phyloP scores from a whole-genome alignment of 192 early-diverging fungal genomes.

The Powellomyces hirtus region DNA sequence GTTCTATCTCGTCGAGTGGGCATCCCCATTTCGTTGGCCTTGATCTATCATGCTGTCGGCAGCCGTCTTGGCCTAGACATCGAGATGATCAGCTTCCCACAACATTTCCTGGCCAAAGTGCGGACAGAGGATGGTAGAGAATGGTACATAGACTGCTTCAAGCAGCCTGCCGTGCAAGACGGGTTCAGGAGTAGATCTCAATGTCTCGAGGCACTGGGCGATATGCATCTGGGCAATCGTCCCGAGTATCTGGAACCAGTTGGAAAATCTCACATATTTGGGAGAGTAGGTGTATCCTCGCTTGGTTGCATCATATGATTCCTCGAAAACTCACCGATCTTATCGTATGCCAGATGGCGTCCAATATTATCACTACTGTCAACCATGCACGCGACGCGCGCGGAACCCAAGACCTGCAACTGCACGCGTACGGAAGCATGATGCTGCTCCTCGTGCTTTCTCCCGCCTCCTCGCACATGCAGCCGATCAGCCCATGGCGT shows the following conservation, averaged over 20 bases:
- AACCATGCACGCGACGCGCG: not conserved
- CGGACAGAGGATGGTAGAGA: slow-evolving; percentile 1
- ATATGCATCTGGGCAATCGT: not conserved
- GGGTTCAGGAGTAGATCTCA: slow-evolving; percentile 6
- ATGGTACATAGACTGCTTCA: slow-evolving; percentile 24
- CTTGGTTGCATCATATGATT: not conserved
- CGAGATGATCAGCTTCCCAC: slow-evolving; percentile 19
- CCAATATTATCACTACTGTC: slow-evolving; percentile 12
- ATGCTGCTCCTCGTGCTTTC: slow-evolving; percentile 7
- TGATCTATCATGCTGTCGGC: slow-evolving; percentile 14
- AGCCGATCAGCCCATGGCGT: not conserved
- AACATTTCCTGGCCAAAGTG: slow-evolving; percentile 13
- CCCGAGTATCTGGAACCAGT: slow-evolving; percentile 6
- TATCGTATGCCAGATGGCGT: slow-evolving; percentile 7
- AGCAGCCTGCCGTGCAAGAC: not conserved
- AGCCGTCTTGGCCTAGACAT: slow-evolving; percentile 15
- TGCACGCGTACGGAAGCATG: slow-evolving; percentile 16
- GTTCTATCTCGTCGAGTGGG: not conserved
- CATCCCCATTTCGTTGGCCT: slow-evolving; percentile 10
- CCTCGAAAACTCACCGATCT: not conserved
- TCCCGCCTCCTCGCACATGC: not conserved
- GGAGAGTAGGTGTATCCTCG: not conserved
- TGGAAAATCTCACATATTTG: not conserved
- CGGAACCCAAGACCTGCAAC: not conserved
- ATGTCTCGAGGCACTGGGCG: not conserved